Evolutionary conservation across 108 stramenopile species (phyloP).

Genomic region (Schizochytrium sp.): DNA sequence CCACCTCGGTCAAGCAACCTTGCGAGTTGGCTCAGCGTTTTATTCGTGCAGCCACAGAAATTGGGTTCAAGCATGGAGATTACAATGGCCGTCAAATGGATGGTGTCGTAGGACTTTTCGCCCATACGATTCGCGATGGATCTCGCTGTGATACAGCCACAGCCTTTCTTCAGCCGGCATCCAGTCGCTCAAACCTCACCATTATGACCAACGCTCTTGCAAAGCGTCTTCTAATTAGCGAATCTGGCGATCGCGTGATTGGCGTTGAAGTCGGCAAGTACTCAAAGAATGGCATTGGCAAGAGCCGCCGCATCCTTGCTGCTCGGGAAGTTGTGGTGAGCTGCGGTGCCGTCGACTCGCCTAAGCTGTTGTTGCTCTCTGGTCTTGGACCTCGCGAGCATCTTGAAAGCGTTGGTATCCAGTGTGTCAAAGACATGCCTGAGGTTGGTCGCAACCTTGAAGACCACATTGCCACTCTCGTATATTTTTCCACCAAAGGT

Average conservation of each 20-base stretch:
- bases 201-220: neutral
- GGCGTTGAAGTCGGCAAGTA: conserved; percentile 1
- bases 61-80: neutral
- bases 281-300: neutral
- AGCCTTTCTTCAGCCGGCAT: neutral
- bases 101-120: neutral
- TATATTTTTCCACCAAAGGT: neutral
- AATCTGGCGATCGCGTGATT: neutral
- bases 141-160: conserved; percentile 6
- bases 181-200: no score
- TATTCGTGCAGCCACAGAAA: neutral
- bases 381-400: conserved; percentile 46
- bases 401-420: conserved; percentile 18
- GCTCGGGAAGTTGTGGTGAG: conserved; percentile 13
- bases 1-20: neutral
- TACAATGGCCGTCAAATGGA: neutral
- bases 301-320: neutral
- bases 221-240: neutral
- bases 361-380: conserved; percentile 42
- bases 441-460: conserved; percentile 35
- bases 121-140: neutral
- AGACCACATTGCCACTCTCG: conserved; percentile 9
- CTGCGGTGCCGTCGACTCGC: conserved; percentile 49
- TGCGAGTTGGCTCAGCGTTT: neutral
- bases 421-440: conserved; percentile 39